Evolutionary conservation across 257 asterid species (phyloP), one percentile per base, ranked within the genome.

Genomic region (Cinchona pubescens): DNA sequence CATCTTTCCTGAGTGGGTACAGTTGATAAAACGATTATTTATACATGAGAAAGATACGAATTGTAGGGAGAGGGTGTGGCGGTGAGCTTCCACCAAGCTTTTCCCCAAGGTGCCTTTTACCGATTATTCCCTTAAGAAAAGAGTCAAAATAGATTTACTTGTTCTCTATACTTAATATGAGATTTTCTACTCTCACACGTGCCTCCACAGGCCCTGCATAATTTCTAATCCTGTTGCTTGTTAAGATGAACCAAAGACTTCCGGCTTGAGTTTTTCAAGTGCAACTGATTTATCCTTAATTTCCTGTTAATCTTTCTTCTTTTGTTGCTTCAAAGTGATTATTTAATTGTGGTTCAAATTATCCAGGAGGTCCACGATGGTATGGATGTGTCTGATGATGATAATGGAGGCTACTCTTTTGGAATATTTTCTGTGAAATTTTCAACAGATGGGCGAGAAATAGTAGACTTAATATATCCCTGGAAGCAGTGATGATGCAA

Each of bases 321-420:
- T 38, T 37, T 32, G 23, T 34, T 38, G 25, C 70, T 43, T 68
- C 43, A 23, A 27, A 1, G 38, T 53, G 61, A 49, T 23, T 72
- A 12, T 27, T 42, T 51, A 63, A 32, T 23, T 66, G 63, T 61
- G 46, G 73, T 79, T 76, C 55, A 34, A 43, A 43, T 48, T 71
- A 40, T 82, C 73, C 87, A 93, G 98, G 98, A 91, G 76, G 76
- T 93, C 83, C 97, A 93, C 69, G 97, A 93, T 46, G 90, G 91
- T 69, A 78, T 89, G 81, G 93, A 91, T 86, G 82, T 93, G 74
- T 85, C 95, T 35, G 71, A 81, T 75, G 80, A 82, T 0, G 87
- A 82, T 15, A 87, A 82, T 40, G 83, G 86, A 34, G 89, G 87
- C 51, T 80, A 85, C 78, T 79, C 93, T 71, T 93, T 93, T 82